Evolutionary conservation across 495 filamentous ascomycete species (phyloP), one percentile per base, ranked within the genome.

Genomic region (Aspergillus heteromorphus): DNA sequence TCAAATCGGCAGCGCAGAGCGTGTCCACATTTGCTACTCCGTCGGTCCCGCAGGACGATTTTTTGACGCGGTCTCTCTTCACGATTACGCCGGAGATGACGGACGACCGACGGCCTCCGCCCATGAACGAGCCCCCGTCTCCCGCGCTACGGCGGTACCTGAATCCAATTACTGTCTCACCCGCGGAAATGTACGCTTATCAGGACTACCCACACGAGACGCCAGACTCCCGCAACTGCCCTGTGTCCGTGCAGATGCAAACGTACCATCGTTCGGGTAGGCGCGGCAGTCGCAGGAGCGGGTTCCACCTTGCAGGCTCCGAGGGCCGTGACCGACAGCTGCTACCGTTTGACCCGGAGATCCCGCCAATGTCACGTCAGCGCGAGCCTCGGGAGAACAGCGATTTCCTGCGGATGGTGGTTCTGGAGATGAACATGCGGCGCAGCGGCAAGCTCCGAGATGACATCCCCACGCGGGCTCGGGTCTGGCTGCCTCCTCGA

Each of bases 361-460:
- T 66, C 23, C 69, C 73, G 0, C 73, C 80, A 2, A 69, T 79
- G 49, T 77, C 87, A 10, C 85, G 90, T 13, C 92, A 92, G 65
- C 84, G 93, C 13, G 93, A 97, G 66, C 83, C 89, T 58, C 82
- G 93, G 34, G 93, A 98, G 67, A 98, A 98, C 65, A 82, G 87
- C 20, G 87, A 97, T 59, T 98, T 97, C 72, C 84, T 98, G 48
- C 84, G 93, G 25, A 86, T 97, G 62, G 89, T 95, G 23, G 92
- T 97, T 50, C 79, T 97, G 63, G 93, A 98, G 72, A 96, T 96
- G 87, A 89, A 92, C 54, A 98, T 98, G 93, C 86, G 92, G 27
- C 85, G 89, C 61, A 80, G 78, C 41, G 93, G 93, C 41, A 97
- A 98, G 71, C 73, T 98, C 53, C 88, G 90, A 60, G 87, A 92